Base-by-base conservation (phyloP, 306 rosid species). In the Vigna angularis region DNA sequence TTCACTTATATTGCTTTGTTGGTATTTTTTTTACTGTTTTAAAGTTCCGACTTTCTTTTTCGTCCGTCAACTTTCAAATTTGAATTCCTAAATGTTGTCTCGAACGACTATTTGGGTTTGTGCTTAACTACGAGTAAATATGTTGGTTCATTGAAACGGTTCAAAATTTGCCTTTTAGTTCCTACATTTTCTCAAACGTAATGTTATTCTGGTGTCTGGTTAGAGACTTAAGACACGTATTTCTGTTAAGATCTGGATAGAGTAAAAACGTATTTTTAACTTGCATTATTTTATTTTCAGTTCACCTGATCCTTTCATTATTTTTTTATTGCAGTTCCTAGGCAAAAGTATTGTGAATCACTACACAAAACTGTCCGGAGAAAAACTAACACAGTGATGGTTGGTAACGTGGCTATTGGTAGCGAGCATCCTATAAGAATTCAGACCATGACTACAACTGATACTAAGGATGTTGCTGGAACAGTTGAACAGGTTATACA, bases 391-490 rank as follows among this genome's bases (percentile, higher is more conserved):
- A 96, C 99, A 13, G 99, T 96, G 82, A 91, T 86, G 97, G 98
- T 90, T 71, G 99, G 99, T 73, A 76, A 93, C 13, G 98, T 96
- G 72, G 84, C 94, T 42, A 44, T 96, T 61, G 98, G 99, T 28
- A 93, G 98, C 38, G 98, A 93, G 82, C 97, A 93, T 85, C 99
- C 99, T 4, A 91, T 96, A 81, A 90, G 97, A 89, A 83, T 96
- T 85, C 99, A 96, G 81, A 96, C 99, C n/a, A 96, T 96, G 99
- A 96, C 99, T 49, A 96, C 99, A 69, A 90, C 83, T 53, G 99
- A 96, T 78, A 96, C 99, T 4, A 96, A 96, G 81, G 96, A 96
- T 87, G 87, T 96, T 66, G 84, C 96, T 26, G 97, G 89, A 79
- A 93, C 98, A 48, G 97, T 96, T 75, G 99, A 96, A 85, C 90